Conservation (phyloP, 208 protist species). For the Acanthamoeba divionensis region DNA sequence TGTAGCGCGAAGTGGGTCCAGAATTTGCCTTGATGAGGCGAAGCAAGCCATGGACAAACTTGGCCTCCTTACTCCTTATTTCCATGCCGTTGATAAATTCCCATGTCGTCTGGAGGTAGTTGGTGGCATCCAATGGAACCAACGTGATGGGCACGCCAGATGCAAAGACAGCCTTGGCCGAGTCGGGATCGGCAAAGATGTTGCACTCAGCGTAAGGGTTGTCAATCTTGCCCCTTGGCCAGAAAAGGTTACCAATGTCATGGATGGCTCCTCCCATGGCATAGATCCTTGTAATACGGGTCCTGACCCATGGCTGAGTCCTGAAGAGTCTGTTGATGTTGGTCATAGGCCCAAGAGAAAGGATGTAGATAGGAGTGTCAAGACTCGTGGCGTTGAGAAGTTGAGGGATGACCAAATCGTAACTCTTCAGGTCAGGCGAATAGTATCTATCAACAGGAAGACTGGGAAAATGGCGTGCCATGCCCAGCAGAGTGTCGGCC, state of each 20-base stretch:
- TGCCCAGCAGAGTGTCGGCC: not conserved
- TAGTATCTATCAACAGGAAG: not conserved
- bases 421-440: not conserved
- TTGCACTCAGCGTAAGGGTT: not conserved
- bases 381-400: not conserved
- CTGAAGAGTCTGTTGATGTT: not conserved
- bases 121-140: not conserved
- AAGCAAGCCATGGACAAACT: not conserved
- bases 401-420: not conserved
- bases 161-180: not conserved
- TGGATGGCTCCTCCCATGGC: not conserved
- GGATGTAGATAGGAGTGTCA: not conserved
- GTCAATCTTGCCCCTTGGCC: not conserved
- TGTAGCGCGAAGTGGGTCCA: not conserved
- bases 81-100: not conserved
- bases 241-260: not conserved
- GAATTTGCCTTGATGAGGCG: not conserved
- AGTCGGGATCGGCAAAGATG: not conserved
- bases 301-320: not conserved
- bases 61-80: not conserved
- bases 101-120: not conserved
- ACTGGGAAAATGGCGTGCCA: not conserved
- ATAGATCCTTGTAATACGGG: not conserved
- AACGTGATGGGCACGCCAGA: not conserved
- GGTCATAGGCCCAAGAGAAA: not conserved